phyloP scores from a whole-genome alignment of 371 early-diverging fungal species.

The Apophysomyces sp. region DNA sequence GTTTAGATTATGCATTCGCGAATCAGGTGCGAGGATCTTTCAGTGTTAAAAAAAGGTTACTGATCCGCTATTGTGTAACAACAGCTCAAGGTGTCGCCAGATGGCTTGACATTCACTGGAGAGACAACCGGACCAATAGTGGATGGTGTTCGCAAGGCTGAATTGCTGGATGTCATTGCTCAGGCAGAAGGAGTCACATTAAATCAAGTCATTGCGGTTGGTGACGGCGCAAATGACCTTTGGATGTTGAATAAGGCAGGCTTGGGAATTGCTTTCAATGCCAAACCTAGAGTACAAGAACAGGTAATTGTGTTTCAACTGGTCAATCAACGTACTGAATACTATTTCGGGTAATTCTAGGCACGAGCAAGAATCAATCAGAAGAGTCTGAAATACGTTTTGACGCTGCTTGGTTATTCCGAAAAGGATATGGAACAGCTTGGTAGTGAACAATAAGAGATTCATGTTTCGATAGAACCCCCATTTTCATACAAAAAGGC shows the following conservation, averaged over 20 bases:
- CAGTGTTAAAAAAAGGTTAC: constrained; percentile 1
- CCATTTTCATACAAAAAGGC: background rate
- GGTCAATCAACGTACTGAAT: background rate
- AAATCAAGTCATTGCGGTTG: constrained; percentile 96
- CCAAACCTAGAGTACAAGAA: constrained; percentile 95
- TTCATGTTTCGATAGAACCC: too few species aligned
- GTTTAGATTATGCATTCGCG: constrained; percentile 96
- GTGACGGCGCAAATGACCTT: constrained; percentile 99
- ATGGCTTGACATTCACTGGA: constrained; percentile 83
- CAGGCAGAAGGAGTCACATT: constrained; percentile 84
- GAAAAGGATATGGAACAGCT: constrained; percentile 51
- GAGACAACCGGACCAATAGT: constrained; percentile 87
- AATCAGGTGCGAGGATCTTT: constrained; percentile 64
- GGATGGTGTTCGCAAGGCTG: constrained; percentile 91
- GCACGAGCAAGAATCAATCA: constrained; percentile 93
- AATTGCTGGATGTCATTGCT: constrained; percentile 91
- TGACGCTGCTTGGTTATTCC: constrained; percentile 56
- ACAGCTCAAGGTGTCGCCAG: constrained; percentile 77
- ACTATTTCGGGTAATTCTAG: constrained; percentile 32
- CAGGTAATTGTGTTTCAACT: constrained; percentile 43
- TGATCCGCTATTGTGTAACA: background rate
- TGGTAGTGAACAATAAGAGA: constrained; percentile 2
- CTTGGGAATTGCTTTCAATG: constrained; percentile 98
- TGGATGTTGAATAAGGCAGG: constrained; percentile 97
- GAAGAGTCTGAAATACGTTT: constrained; percentile 79